Evolutionary conservation across 176 grass and related monocot genomes (phyloP).

Genomic region (Avena eriantha): DNA sequence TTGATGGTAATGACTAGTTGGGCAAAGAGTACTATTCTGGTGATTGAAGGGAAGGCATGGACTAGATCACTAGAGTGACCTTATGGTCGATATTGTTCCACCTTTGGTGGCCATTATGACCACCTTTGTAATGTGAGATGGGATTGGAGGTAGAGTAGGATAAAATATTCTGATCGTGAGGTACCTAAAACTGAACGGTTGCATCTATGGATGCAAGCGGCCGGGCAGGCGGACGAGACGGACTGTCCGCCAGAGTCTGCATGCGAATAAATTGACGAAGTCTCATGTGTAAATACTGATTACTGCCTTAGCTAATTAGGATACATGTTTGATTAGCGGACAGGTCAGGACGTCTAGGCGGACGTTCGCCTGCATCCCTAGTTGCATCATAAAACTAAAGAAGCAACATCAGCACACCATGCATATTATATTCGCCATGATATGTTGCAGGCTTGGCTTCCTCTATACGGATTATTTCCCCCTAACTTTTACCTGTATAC

Average conservation of each 20-base stretch:
- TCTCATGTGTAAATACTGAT: no score
- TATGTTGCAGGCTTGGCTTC: not conserved
- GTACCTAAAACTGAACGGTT: conserved; percentile 29
- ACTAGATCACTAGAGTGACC: not conserved
- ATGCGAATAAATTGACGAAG: no score
- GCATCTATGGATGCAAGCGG: no score
- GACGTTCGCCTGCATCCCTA: no score
- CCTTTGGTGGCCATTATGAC: conserved; percentile 22
- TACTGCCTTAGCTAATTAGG: no score
- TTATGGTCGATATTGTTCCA: not conserved
- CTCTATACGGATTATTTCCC: not conserved
- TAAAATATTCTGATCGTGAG: not conserved
- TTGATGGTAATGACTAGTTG: not conserved
- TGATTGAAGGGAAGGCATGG: not conserved
- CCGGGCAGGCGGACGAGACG: no score
- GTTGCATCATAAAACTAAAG: conserved; percentile 2
- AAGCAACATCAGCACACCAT: not conserved
- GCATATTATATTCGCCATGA: not conserved
- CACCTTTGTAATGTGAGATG: conserved; percentile 2
- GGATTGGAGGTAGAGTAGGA: not conserved
- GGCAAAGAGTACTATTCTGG: not conserved
- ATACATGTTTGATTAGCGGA: no score
- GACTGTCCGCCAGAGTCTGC: no score
- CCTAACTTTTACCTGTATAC: not conserved
- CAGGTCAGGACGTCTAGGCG: no score